Percentiles rank a stretch among this genome's conserved stretches.
These are phyloP conservation scores for Plectosphaerella cucumerina DNA, from an alignment of 2,329 filamentous ascomycete genomes.

Conservation along the genomic window DNA sequence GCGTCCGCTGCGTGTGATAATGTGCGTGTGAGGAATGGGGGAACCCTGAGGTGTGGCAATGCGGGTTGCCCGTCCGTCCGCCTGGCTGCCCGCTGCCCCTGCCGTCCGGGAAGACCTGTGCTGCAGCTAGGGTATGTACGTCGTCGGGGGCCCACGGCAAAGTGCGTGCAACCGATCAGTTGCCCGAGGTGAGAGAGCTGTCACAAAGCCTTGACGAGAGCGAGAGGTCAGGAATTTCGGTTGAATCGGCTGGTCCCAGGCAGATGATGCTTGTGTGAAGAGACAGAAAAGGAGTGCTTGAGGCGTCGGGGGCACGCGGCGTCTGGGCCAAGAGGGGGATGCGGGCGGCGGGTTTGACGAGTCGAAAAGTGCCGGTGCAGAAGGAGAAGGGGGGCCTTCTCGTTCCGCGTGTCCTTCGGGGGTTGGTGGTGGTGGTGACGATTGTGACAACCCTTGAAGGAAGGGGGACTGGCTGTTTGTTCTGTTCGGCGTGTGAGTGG, in stretches of 20 bases:
- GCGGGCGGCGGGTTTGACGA: too few species aligned
- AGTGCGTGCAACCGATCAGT: too few species aligned
- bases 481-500: too few species aligned
- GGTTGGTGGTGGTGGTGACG: neutral
- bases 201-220: neutral
- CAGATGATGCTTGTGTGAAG: too few species aligned
- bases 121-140: neutral
- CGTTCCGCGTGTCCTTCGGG: too few species aligned
- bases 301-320: neutral
- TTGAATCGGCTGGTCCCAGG: too few species aligned
- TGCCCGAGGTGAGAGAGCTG: neutral
- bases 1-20: neutral
- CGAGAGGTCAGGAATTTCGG: too few species aligned
- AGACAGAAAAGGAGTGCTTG: neutral
- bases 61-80: neutral
- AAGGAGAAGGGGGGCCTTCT: neutral
- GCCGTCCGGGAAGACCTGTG: too few species aligned
- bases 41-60: neutral
- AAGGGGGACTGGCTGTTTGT: too few species aligned
- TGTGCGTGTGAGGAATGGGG: neutral
- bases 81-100: neutral
- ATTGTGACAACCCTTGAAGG: too few species aligned
- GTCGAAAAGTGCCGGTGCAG: neutral
- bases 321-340: neutral
- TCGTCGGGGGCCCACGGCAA: constrained; percentile 1